A percentile compares a stretch with the other conserved stretches of the same genome.
Evolutionary conservation across 1,139 yeast genomes (phyloP).

Genomic region (Kluyveromyces marxianus): DNA sequence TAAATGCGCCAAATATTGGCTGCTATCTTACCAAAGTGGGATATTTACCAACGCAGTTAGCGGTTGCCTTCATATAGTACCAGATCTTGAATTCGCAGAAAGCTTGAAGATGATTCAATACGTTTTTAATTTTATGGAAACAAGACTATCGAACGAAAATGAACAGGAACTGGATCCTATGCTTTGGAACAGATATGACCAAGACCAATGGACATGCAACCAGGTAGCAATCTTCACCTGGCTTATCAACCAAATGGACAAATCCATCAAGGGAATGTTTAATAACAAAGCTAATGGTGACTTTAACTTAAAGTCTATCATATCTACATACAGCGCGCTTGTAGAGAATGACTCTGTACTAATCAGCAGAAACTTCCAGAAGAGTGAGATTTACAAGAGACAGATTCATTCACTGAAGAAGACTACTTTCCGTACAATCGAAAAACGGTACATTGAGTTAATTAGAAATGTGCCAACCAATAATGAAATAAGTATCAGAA

Average conservation of each 20-base stretch:
- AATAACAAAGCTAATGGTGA: slow-evolving; percentile 42
- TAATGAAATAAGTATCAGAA: slow-evolving; percentile 46
- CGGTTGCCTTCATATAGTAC: neutral
- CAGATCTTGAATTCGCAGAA: neutral
- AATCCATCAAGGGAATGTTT: slow-evolving; percentile 40
- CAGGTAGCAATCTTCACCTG: slow-evolving; percentile 43
- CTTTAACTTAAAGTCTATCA: slow-evolving; percentile 47
- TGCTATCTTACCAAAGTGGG: slow-evolving; percentile 34
- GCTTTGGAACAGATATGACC: slow-evolving; percentile 45
- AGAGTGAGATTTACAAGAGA: slow-evolving; percentile 36
- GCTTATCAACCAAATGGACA: slow-evolving; percentile 42
- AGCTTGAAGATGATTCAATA: neutral
- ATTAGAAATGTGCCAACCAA: slow-evolving; percentile 60
- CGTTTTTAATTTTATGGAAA: slow-evolving; percentile 1
- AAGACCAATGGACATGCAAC: slow-evolving; percentile 45
- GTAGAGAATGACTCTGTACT: slow-evolving; percentile 46
- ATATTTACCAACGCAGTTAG: slow-evolving; percentile 13
- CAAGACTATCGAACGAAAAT: slow-evolving; percentile 16
- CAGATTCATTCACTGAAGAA: slow-evolving; percentile 49
- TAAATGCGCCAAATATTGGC: slow-evolving; percentile 52
- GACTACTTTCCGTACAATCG: slow-evolving; percentile 46
- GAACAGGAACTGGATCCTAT: slow-evolving; percentile 41
- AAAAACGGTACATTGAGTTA: slow-evolving; percentile 50
- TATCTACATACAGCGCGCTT: slow-evolving; percentile 45
- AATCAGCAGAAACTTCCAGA: slow-evolving; percentile 14